Conservation (phyloP, 2,329 filamentous ascomycete genomes). For the Capronia coronata region DNA sequence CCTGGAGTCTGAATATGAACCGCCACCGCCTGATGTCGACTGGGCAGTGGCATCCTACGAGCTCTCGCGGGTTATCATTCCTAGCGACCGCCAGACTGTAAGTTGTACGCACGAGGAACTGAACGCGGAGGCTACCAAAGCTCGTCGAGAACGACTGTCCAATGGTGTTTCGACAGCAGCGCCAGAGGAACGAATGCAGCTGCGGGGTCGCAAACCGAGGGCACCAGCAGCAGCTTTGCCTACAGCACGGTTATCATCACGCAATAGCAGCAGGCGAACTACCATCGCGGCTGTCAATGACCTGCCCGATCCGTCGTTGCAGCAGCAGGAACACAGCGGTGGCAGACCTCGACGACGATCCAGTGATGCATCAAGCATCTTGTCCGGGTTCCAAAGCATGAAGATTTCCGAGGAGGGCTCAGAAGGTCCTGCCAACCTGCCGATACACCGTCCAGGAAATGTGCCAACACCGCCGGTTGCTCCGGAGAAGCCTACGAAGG, state of each 20-base stretch:
- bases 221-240: constrained; percentile 41
- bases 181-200: constrained; percentile 57
- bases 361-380: constrained; percentile 32
- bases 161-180: constrained; percentile 36
- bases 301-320: constrained; percentile 34
- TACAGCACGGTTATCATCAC: constrained; percentile 31
- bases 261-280: constrained; percentile 45
- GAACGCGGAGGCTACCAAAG: constrained; percentile 58
- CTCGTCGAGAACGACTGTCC: constrained; percentile 59
- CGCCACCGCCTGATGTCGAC: constrained; percentile 71
- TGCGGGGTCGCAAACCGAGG: constrained; percentile 62
- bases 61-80: constrained; percentile 74
- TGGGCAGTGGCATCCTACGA: constrained; percentile 83
- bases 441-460: neutral
- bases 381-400: constrained; percentile 30
- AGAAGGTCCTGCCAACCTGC: neutral
- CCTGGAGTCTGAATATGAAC: constrained; percentile 44
- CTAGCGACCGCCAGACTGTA: constrained; percentile 63
- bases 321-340: constrained; percentile 15
- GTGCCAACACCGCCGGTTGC: constrained; percentile 22
- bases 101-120: constrained; percentile 76
- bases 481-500: constrained; percentile 30
- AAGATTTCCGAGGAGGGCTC: constrained; percentile 26
- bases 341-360: constrained; percentile 26
- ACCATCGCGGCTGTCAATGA: constrained; percentile 54